Evolutionary conservation across 2,329 filamentous ascomycete genomes (phyloP).

Genomic region (Cladosporium sp.): DNA sequence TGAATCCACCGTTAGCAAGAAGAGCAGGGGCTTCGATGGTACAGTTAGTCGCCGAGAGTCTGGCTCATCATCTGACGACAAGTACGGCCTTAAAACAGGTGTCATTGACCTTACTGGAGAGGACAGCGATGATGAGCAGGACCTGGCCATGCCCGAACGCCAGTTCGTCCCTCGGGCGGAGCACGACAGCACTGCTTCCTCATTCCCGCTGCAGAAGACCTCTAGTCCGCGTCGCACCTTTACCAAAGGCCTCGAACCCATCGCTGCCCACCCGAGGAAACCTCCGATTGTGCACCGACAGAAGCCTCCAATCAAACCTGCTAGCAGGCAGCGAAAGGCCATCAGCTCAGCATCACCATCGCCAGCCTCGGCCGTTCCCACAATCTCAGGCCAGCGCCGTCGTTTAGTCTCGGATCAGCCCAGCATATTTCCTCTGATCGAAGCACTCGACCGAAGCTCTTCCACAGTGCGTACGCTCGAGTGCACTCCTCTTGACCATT

Average conservation of each 20-base stretch:
- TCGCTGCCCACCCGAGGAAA: conserved; percentile 8
- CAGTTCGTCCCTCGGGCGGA: conserved; percentile 11
- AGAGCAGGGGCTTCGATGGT: too few species aligned
- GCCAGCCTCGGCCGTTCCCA: not conserved
- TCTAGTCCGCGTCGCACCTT: not conserved
- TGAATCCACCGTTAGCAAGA: not conserved
- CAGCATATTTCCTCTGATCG: not conserved
- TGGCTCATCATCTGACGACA: not conserved
- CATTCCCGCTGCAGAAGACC: not conserved
- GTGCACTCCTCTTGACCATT: not conserved
- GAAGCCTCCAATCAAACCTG: conserved; percentile 14
- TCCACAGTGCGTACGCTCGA: not conserved
- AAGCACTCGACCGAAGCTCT: not conserved
- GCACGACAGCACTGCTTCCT: not conserved
- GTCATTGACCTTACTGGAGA: conserved; percentile 10
- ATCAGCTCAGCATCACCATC: not conserved
- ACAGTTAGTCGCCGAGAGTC: not conserved
- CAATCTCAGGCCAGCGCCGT: not conserved
- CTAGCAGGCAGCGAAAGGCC: not conserved
- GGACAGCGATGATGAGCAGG: not conserved
- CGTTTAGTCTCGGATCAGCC: not conserved
- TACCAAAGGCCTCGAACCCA: not conserved
- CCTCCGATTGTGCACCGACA: not conserved
- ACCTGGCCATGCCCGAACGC: not conserved
- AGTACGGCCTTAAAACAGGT: not conserved